These are phyloP conservation scores for Eimeria zaria DNA, from an alignment of 169 alveolate genomes.

Conservation along the genomic window DNA sequence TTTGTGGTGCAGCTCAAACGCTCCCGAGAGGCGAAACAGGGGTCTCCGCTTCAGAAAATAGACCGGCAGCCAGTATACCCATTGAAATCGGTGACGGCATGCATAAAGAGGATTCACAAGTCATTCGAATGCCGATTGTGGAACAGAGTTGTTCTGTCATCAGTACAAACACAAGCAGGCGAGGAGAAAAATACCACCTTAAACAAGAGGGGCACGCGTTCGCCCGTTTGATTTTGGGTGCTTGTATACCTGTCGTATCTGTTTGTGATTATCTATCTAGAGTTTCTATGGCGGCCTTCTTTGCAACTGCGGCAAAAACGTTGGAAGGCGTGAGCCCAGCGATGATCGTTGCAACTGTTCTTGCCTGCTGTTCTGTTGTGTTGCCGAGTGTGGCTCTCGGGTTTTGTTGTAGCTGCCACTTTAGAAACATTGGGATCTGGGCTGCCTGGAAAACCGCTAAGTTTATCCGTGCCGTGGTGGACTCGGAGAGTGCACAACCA, in stretches of 20 bases:
- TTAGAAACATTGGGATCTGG: constrained; percentile 2
- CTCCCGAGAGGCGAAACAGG: neutral
- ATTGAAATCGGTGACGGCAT: neutral
- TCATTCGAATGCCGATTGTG: neutral
- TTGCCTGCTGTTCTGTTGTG: constrained; percentile 24
- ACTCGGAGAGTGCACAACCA: neutral
- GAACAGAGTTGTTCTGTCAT: neutral
- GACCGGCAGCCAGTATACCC: neutral
- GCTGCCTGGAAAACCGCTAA: constrained; percentile 51
- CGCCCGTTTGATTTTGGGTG: constrained; percentile 11
- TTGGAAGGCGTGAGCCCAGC: constrained; percentile 1
- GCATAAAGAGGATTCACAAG: neutral
- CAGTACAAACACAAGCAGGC: neutral
- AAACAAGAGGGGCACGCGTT: neutral
- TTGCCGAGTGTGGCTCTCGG: constrained; percentile 55
- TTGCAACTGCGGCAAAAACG: constrained; percentile 30
- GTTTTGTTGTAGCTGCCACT: constrained; percentile 48
- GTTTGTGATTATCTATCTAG: constrained; percentile 48
- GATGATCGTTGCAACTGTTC: constrained; percentile 8
- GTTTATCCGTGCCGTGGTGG: neutral
- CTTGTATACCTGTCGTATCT: neutral
- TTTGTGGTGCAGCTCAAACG: constrained; percentile 54
- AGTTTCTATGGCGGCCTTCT: constrained; percentile 37
- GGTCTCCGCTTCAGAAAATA: neutral
- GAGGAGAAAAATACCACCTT: neutral